These are phyloP conservation scores for Metschnikowia drakensbergensis DNA, from an alignment of 805 yeast species.

Conservation along the genomic window DNA sequence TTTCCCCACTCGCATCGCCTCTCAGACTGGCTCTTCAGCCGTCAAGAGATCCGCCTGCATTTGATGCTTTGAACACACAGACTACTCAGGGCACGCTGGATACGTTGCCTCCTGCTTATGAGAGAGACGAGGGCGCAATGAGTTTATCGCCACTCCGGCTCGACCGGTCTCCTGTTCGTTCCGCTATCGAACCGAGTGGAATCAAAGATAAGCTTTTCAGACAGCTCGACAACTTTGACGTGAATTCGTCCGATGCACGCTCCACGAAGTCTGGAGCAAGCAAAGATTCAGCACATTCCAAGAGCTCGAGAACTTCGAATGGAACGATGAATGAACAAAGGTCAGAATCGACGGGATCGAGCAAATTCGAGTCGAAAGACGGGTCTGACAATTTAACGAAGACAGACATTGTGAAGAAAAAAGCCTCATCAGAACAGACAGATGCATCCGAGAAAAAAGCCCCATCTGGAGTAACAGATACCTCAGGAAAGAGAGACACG, in stretches of 20 bases:
- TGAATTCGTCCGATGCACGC: not conserved
- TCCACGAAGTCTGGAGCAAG: not conserved
- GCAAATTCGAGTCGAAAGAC: not conserved
- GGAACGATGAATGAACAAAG: not conserved
- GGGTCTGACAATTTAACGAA: too few relatives aligned
- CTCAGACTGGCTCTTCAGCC: slow-evolving; percentile 9
- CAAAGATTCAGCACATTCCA: not conserved
- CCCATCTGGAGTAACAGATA: too few relatives aligned
- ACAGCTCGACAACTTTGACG: slow-evolving; percentile 9
- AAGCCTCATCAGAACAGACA: not conserved
- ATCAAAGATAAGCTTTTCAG: slow-evolving; percentile 13
- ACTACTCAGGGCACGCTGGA: slow-evolving; percentile 10
- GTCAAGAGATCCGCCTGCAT: slow-evolving; percentile 17
- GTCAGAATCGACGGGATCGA: not conserved
- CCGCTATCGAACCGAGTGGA: not conserved
- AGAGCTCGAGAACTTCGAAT: not conserved
- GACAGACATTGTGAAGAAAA: not conserved
- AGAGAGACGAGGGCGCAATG: slow-evolving; percentile 2
- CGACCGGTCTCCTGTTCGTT: slow-evolving; percentile 1
- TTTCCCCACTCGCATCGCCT: slow-evolving; percentile 13
- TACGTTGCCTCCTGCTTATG: slow-evolving; percentile 18
- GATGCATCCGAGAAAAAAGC: too few relatives aligned
- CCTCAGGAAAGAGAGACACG: too few relatives aligned
- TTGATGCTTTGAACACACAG: slow-evolving; percentile 6
- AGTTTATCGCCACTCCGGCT: slow-evolving; percentile 15